Evolutionary conservation across 768 basidiomycete species (phyloP), one percentile per base, ranked within the genome.

Genomic region (Tephrocybe rancida): DNA sequence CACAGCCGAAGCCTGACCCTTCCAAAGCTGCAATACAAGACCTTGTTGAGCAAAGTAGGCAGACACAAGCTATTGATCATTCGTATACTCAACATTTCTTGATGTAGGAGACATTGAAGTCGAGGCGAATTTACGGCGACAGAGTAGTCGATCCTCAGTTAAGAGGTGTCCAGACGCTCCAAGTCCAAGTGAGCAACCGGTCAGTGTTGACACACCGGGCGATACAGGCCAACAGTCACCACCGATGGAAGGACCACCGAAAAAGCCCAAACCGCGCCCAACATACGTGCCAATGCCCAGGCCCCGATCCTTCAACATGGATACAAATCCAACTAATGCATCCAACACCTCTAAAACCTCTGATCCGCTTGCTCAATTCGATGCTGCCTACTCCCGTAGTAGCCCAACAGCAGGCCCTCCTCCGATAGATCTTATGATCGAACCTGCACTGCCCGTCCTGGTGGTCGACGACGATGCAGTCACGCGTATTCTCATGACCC

Each of bases 401-500:
- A 75, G 72, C 50, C 74, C 76, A 5, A 66, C 73, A 3, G 69
- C 70, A 5, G 73, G 72, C 1, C 73, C 66, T 60, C 64, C 69
- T 13, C 64, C 67, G 3, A 60, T 73, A 6, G n/a, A 6, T 16
- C 11, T 37, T 18, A 66, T 69, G 34, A 75, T 84, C 37, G 82
- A 84, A 48, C 68, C 75, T 5, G 80, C 77, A 7, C 64, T 92
- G 59, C 76, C 77, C 13, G 89, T 90, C 42, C 75, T 92, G 18
- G 89, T 93, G 3, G 92, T 93, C 0, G 92, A 93, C 60, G 90
- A 95, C 62, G 93, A 95, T 67, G 69, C 78, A 10, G 68, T 94
- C 49, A 94, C 93, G 47, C 81, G 92, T 46, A 85, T 80, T 46
- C 72, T 95, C 55, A 93, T 95, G 92, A 80, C 77, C 55, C 79